phyloP scores from a whole-genome alignment of 176 grass and related monocot genomes.

The Echinochloa phyllopogon region DNA sequence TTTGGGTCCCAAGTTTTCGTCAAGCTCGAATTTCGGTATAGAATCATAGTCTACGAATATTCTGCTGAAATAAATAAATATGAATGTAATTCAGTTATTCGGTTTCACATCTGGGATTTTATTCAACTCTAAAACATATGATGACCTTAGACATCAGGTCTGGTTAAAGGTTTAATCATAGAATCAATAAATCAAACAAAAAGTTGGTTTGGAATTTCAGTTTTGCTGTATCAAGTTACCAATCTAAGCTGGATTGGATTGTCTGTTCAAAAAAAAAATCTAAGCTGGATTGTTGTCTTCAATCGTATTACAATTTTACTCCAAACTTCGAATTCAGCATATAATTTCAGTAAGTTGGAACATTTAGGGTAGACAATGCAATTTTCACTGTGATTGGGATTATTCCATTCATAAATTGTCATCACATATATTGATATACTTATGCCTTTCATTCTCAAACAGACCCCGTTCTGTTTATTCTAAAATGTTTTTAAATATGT shows the following conservation, averaged over 20 bases:
- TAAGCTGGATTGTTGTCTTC: not conserved
- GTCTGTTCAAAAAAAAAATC: no score
- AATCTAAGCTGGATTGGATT: not conserved
- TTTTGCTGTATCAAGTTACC: not conserved
- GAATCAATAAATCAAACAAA: not conserved
- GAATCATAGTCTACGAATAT: not conserved
- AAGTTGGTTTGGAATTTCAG: not conserved
- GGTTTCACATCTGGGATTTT: not conserved
- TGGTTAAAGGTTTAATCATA: not conserved
- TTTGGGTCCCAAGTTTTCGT: not conserved
- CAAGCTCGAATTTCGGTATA: not conserved
- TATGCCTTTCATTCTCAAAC: not conserved
- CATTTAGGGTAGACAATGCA: no score
- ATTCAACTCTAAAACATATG: not conserved
- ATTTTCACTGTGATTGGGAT: not conserved
- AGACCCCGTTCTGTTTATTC: not conserved
- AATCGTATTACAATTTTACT: not conserved
- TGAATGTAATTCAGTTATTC: not conserved
- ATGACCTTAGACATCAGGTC: not conserved
- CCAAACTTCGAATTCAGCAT: not conserved
- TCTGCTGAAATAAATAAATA: not conserved
- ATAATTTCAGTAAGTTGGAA: not conserved
- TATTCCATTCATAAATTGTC: not conserved
- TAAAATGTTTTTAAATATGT: not conserved
- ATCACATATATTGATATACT: not conserved